These are phyloP conservation scores for Neotropicomus parvogracilis DNA, from an alignment of 1,284 basidiomycete species.

Conservation along the genomic window DNA sequence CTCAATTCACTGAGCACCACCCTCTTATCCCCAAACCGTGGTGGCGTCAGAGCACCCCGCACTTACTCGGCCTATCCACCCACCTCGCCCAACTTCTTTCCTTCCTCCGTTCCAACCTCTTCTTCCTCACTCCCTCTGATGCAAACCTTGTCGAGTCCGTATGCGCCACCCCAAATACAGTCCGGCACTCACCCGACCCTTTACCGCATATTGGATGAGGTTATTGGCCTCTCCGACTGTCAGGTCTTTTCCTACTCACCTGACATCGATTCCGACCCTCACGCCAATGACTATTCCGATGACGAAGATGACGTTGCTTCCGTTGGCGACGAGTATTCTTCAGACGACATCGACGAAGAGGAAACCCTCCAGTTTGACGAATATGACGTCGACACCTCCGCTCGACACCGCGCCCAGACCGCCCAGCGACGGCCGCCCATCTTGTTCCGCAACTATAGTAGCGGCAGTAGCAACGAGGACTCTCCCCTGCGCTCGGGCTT, in stretches of 20 bases:
- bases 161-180: conserved; percentile 60
- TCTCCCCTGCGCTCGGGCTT: conserved; percentile 26
- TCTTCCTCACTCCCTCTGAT: conserved; percentile 55
- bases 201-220: conserved; percentile 85
- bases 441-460: conserved; percentile 19
- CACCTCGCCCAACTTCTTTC: conserved; percentile 68
- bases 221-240: conserved; percentile 87
- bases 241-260: conserved; percentile 96
- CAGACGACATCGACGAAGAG: conserved; percentile 56
- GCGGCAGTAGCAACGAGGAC: conserved; percentile 24
- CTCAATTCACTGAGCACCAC: conserved; percentile 80
- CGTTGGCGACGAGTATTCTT: conserved; percentile 56
- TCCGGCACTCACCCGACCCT: conserved; percentile 78
- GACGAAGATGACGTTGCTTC: conserved; percentile 67
- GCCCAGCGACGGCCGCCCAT: conserved; percentile 9
- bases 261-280: conserved; percentile 93
- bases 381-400: conserved; percentile 69
- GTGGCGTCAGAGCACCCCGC: conserved; percentile 62
- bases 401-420: conserved; percentile 24
- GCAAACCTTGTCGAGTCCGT: conserved; percentile 55
- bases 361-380: conserved; percentile 72
- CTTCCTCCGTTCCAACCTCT: conserved; percentile 64
- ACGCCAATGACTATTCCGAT: conserved; percentile 79
- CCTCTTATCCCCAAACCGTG: conserved; percentile 62
- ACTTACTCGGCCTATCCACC: conserved; percentile 81